Conservation (phyloP, 1,284 basidiomycete species). For the Kalmanozyma brasiliensis region DNA sequence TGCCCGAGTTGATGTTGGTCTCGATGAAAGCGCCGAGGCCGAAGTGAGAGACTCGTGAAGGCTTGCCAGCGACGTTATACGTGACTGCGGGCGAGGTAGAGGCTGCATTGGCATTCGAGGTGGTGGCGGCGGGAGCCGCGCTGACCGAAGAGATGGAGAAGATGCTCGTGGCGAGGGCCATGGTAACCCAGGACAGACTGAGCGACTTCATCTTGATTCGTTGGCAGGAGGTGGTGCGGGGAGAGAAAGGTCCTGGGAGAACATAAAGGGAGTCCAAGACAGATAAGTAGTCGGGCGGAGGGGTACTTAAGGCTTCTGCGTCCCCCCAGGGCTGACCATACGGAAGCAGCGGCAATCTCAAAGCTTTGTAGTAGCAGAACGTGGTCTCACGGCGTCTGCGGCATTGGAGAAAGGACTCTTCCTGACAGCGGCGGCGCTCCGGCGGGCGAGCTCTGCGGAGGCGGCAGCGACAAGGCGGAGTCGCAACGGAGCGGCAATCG, state of each 20-base stretch:
- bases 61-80: slow-evolving; percentile 21
- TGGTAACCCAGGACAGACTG: slow-evolving; percentile 23
- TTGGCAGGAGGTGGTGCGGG: not conserved
- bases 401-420: too few relatives aligned
- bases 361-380: too few relatives aligned
- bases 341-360: too few relatives aligned
- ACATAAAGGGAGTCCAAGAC: not conserved
- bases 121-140: slow-evolving; percentile 4
- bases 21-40: slow-evolving; percentile 43
- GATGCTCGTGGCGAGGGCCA: slow-evolving; percentile 15
- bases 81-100: slow-evolving; percentile 16
- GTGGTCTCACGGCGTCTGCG: too few relatives aligned
- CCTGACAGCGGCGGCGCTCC: too few relatives aligned
- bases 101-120: slow-evolving; percentile 4
- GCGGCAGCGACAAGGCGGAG: too few relatives aligned
- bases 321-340: too few relatives aligned
- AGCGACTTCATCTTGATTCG: slow-evolving; percentile 14
- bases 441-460: too few relatives aligned
- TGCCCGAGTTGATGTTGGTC: slow-evolving; percentile 52
- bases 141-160: slow-evolving; percentile 6
- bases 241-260: not conserved
- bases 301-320: too few relatives aligned
- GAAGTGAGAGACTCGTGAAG: slow-evolving; percentile 32
- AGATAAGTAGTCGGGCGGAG: too few relatives aligned
- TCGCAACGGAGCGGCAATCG: too few relatives aligned